Evolutionary conservation across 139 green algal genomes (phyloP).

Genomic region (Chlamydomonas asymmetrica): DNA sequence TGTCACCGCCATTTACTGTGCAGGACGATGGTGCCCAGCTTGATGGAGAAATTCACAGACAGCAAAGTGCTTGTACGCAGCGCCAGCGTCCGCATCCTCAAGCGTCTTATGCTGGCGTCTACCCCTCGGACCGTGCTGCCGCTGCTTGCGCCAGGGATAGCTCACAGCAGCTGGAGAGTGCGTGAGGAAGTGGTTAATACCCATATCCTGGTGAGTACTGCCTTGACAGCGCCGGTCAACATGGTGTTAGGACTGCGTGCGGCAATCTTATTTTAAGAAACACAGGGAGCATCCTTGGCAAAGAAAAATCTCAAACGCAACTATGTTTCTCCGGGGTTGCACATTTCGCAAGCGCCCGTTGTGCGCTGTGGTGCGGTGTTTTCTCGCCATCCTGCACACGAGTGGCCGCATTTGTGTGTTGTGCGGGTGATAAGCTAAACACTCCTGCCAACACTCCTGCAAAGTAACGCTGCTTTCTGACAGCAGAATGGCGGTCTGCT

Average conservation of each 20-base stretch:
- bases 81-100: conserved; percentile 46
- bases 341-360: too few relatives aligned
- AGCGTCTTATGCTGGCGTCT: conserved; percentile 42
- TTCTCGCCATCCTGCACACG: too few relatives aligned
- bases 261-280: too few relatives aligned
- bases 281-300: too few relatives aligned
- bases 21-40: conserved; percentile 37
- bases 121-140: conserved; percentile 34
- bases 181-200: conserved; percentile 61
- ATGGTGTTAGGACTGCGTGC: too few relatives aligned
- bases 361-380: too few relatives aligned
- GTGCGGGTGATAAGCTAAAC: too few relatives aligned
- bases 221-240: too few relatives aligned
- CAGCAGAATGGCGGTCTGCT: not conserved
- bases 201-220: conserved; percentile 48
- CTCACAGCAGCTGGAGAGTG: conserved; percentile 46
- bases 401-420: too few relatives aligned
- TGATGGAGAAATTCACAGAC: conserved; percentile 59
- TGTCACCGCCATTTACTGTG: not conserved
- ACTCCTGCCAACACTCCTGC: too few relatives aligned
- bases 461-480: not conserved
- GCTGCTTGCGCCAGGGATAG: conserved; percentile 34
- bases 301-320: too few relatives aligned
- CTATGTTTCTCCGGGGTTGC: too few relatives aligned
- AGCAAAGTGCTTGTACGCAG: conserved; percentile 53